phyloP scores from a whole-genome alignment of 2,329 filamentous ascomycete genomes.

The Apiospora phragmitis region DNA sequence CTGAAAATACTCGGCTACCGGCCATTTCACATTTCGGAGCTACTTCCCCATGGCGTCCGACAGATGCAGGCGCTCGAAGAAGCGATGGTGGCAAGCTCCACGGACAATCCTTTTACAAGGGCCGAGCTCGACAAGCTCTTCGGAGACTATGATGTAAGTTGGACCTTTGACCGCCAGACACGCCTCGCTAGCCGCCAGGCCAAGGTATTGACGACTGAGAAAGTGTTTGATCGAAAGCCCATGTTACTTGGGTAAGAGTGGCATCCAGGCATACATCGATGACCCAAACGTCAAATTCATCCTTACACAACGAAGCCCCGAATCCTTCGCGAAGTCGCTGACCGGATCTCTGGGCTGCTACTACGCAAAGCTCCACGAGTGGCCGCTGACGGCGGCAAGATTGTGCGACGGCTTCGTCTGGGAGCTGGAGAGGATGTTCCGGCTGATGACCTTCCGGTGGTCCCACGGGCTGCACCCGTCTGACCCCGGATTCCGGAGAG shows the following conservation, averaged over 20 bases:
- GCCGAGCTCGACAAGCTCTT: slow-evolving; percentile 9
- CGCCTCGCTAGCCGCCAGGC: neutral
- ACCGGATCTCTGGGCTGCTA: neutral
- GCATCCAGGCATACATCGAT: slow-evolving; percentile 4
- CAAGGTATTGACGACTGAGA: neutral
- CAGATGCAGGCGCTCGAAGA: slow-evolving; percentile 10
- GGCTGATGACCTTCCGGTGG: slow-evolving; percentile 7
- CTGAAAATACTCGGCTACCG: slow-evolving; percentile 6
- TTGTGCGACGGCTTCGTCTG: slow-evolving; percentile 9
- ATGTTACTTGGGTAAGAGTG: neutral
- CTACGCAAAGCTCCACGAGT: slow-evolving; percentile 9
- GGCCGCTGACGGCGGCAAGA: slow-evolving; percentile 6
- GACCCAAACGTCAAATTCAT: slow-evolving; percentile 7
- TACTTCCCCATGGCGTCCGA: neutral
- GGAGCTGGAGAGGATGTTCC: slow-evolving; percentile 9
- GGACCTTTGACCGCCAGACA: neutral
- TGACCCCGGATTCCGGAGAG: neutral
- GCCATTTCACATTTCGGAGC: slow-evolving; percentile 6
- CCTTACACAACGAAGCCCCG: slow-evolving; percentile 3
- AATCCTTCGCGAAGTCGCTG: slow-evolving; percentile 1
- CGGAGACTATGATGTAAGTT: slow-evolving; percentile 9
- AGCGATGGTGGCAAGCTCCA: slow-evolving; percentile 9
- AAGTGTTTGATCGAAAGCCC: slow-evolving; percentile 5
- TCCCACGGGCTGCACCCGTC: slow-evolving; percentile 5
- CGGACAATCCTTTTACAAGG: neutral